Conservation (phyloP, 192 early-diverging fungal genomes). For the Mortierella claussenii region DNA sequence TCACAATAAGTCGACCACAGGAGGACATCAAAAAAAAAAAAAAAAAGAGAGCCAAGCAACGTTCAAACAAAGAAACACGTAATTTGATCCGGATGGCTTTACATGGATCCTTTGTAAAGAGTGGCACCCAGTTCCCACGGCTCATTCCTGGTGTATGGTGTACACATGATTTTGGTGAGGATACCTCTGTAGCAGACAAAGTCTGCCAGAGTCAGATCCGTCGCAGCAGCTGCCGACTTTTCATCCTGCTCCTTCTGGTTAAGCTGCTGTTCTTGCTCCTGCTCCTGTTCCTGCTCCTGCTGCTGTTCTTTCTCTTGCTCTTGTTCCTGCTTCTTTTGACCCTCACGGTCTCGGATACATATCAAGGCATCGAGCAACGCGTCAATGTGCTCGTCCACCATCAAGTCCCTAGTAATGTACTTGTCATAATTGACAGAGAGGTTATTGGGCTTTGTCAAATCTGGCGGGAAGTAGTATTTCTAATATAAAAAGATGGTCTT, state of each 20-base stretch:
- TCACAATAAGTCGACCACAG: neutral
- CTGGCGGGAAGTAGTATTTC: conserved; percentile 68
- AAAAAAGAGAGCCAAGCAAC: neutral
- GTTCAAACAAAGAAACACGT: too few relatives aligned
- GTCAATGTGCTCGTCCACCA: conserved; percentile 82
- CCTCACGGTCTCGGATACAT: conserved; percentile 42
- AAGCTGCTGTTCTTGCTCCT: conserved; percentile 11
- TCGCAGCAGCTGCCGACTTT: too few relatives aligned
- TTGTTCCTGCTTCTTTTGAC: conserved; percentile 1
- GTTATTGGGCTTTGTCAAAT: conserved; percentile 54
- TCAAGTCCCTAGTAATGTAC: conserved; percentile 70
- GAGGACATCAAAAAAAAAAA: conserved; percentile 17
- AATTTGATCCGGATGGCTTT: too few relatives aligned
- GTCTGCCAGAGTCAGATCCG: too few relatives aligned
- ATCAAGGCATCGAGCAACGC: conserved; percentile 75
- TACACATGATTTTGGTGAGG: conserved; percentile 85
- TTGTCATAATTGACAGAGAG: conserved; percentile 75
- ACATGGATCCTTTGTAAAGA: conserved; percentile 65
- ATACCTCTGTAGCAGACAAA: conserved; percentile 87
- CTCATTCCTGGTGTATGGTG: conserved; percentile 81
- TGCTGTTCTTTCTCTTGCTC: conserved; percentile 6
- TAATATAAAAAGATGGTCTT: conserved; percentile 40
- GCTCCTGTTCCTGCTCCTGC: conserved; percentile 36
- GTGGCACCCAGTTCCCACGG: conserved; percentile 87
- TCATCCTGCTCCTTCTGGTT: too few relatives aligned